Base-by-base conservation (phyloP, 495 filamentous ascomycete species). In the Echria macrotheca region DNA sequence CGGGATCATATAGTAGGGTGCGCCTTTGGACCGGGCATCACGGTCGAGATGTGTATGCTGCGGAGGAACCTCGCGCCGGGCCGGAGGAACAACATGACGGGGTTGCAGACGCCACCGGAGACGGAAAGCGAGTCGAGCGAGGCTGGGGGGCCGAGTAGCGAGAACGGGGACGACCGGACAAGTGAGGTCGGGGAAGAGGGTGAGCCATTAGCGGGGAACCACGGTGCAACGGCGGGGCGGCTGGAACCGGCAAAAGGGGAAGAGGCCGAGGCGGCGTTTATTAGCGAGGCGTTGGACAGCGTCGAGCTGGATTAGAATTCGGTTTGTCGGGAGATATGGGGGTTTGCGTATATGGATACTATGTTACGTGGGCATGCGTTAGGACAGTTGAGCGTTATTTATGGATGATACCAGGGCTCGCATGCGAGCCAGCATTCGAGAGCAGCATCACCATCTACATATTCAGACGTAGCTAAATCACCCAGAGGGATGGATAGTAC, bases 21-120 rank as follows among this genome's bases (percentile, higher is more conserved):
- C 45, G 79, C 79, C 14, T 86, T 85, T 63, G 82, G 82, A 4
- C 82, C 82, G 0, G 81, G 82, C 2, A 77, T 86, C 24, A 54
- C 72, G 15, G 66, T 83, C 24, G 82, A 85, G 69, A 82, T 82
- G 77, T 77, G 77, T 55, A 63, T 83, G 54, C 54, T 83, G 36
- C 75, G 69, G 61, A 65, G 78, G 14, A 70, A 69, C 26, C 47
- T 67, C 49, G 17, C 21, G 12, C 17, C 19, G n/a, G 39, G 25
- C 4, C 47, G 36, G 2, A n/a, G n/a, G n/a, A 54, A 41, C 6
- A 39, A 47, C n/a, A 31, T 47, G 12, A 24, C 37, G 1, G 66
- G 66, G 31, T 47, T 69, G 37, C 65, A 69, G 40, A 72, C 69
- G 19, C 69, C 69, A 40, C 70, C 69, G 2, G 70, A 73, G 54